Conservation (phyloP, 108 stramenopile genomes). For the Hondaea fermentalgiana region DNA sequence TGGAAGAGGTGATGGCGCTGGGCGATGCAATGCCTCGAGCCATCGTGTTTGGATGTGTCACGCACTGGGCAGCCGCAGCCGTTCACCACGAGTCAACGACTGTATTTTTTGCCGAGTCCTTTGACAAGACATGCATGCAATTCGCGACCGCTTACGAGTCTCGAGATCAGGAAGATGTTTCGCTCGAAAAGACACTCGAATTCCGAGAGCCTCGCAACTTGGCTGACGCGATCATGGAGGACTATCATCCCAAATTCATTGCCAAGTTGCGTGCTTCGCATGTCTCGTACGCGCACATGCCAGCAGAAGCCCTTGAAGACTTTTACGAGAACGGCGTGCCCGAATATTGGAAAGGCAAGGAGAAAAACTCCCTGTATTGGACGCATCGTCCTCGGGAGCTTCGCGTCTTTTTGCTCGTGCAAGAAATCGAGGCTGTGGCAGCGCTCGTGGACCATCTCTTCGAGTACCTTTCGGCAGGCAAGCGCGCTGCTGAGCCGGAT, state of each 20-base stretch:
- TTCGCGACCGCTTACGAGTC: neutral
- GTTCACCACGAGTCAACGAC: neutral
- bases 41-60: neutral
- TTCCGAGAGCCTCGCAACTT: neutral
- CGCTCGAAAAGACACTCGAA: neutral
- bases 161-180: neutral
- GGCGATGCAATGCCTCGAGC: neutral
- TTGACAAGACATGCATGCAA: neutral
- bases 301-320: neutral
- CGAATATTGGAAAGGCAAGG: neutral
- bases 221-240: neutral
- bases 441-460: neutral
- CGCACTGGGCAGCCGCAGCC: neutral
- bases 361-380: slow-evolving; percentile 10
- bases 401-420: neutral
- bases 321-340: neutral
- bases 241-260: neutral
- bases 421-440: neutral
- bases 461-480: neutral
- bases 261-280: neutral
- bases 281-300: neutral
- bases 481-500: neutral
- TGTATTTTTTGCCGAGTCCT: neutral
- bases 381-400: neutral
- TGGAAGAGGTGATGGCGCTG: neutral